Conservation (phyloP, 108 stramenopile genomes). For the Nitzschia sp. region DNA sequence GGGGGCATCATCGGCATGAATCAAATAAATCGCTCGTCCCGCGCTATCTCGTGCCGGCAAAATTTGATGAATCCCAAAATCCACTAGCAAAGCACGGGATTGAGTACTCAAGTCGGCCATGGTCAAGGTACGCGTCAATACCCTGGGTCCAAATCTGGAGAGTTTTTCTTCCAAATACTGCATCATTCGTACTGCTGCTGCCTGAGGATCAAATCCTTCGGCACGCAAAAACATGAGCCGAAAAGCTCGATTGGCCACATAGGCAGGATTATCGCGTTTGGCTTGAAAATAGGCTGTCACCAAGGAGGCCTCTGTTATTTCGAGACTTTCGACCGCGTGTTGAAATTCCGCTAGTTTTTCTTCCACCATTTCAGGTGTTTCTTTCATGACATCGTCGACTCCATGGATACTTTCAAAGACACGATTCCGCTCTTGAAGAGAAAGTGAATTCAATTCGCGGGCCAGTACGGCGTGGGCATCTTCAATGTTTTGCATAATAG, state of each 20-base stretch:
- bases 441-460: conserved; percentile 10
- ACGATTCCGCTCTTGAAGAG: conserved; percentile 20
- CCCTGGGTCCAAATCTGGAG: neutral
- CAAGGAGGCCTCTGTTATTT: conserved; percentile 10
- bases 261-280: neutral
- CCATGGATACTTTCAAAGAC: conserved; percentile 27
- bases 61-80: neutral
- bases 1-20: neutral
- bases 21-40: conserved; percentile 8
- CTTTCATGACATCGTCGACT: conserved; percentile 3
- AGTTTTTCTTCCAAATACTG: conserved; percentile 16
- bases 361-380: neutral
- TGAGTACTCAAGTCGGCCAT: neutral
- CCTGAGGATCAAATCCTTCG: conserved; percentile 20
- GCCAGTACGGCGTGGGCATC: conserved; percentile 18
- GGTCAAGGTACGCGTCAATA: conserved; percentile 2
- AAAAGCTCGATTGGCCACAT: neutral
- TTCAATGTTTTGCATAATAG: too few relatives aligned
- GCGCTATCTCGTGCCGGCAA: conserved; percentile 11
- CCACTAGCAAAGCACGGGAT: neutral
- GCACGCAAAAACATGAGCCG: conserved; percentile 26
- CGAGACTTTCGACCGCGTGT: neutral
- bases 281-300: conserved; percentile 18
- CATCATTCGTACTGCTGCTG: conserved; percentile 18
- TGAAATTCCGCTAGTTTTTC: conserved; percentile 10